A percentile compares a stretch with the other conserved stretches of the same genome.
These are phyloP conservation scores for Trichoderma orchidacearum DNA, from an alignment of 495 filamentous ascomycete species.

Conservation along the genomic window DNA sequence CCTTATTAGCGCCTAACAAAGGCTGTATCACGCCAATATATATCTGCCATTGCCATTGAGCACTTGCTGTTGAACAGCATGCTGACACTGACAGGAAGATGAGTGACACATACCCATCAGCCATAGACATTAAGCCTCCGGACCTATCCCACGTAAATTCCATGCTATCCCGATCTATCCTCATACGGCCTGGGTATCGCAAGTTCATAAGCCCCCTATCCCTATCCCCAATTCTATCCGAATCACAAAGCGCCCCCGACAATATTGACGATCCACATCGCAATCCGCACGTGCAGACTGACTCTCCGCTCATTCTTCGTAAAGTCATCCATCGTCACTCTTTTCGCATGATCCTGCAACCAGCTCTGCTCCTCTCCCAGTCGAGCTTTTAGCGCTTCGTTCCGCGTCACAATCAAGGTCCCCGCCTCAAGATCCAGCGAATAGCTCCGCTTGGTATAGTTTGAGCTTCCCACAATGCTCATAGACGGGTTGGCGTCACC, in stretches of 20 bases:
- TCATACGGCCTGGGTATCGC: too few species aligned
- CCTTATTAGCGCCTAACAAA: too few species aligned
- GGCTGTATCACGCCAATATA: too few species aligned
- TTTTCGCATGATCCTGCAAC: constrained; percentile 57
- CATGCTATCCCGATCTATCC: too few species aligned
- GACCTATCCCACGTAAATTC: too few species aligned
- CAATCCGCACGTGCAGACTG: constrained; percentile 68
- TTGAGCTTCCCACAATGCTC: constrained; percentile 77
- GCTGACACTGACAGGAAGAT: too few species aligned
- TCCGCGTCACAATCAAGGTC: constrained; percentile 67
- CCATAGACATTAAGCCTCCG: too few species aligned
- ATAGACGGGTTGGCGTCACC: constrained; percentile 48
- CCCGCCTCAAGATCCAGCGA: constrained; percentile 82
- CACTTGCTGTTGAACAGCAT: too few species aligned
- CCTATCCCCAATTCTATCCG: too few species aligned
- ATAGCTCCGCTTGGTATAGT: constrained; percentile 93
- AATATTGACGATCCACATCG: constrained; percentile 77
- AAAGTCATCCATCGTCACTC: constrained; percentile 61
- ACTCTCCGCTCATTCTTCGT: constrained; percentile 68
- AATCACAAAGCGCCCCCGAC: constrained; percentile 54
- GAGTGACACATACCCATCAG: too few species aligned
- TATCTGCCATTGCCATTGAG: too few species aligned
- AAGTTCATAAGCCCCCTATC: too few species aligned
- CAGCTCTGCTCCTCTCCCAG: constrained; percentile 66
- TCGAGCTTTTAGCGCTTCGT: constrained; percentile 55